phyloP scores from a whole-genome alignment of 2,329 filamentous ascomycete genomes.

The Penicillium rolfsii region DNA sequence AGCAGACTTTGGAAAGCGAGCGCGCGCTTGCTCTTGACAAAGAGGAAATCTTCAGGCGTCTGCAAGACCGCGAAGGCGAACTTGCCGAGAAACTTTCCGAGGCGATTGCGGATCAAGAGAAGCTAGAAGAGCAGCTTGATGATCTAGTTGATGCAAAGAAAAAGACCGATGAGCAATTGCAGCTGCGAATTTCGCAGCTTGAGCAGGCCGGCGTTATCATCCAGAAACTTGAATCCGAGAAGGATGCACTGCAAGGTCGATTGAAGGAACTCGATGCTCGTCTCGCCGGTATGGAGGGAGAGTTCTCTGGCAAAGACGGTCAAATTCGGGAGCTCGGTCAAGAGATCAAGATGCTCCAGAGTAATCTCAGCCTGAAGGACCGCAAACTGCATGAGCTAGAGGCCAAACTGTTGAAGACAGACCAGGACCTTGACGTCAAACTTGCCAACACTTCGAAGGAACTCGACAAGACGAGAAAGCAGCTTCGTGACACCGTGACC shows the following conservation, averaged over 20 bases:
- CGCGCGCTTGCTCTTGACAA: constrained; percentile 95
- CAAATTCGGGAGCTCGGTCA: constrained; percentile 77
- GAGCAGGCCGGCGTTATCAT: constrained; percentile 92
- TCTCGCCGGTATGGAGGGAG: constrained; percentile 70
- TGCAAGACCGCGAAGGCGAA: constrained; percentile 88
- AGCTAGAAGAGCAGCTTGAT: constrained; percentile 90
- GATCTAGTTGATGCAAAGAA: constrained; percentile 87
- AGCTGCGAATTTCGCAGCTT: constrained; percentile 76
- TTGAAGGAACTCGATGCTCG: constrained; percentile 71
- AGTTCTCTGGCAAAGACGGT: constrained; percentile 72
- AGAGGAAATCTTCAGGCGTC: constrained; percentile 97
- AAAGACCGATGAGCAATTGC: constrained; percentile 80
- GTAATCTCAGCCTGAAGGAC: constrained; percentile 85
- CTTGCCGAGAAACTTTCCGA: constrained; percentile 90
- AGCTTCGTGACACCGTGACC: constrained; percentile 73
- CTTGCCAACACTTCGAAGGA: constrained; percentile 78
- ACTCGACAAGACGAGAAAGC: constrained; percentile 70
- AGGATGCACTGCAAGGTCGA: constrained; percentile 70
- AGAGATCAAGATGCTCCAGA: constrained; percentile 88
- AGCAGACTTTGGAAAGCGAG: constrained; percentile 94
- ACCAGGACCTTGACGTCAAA: constrained; percentile 88
- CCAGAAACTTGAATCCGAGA: constrained; percentile 81
- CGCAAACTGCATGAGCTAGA: constrained; percentile 88
- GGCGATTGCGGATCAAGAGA: constrained; percentile 91
- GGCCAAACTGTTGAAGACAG: constrained; percentile 76